Conservation (phyloP, 208 protist species). For the Pavlovales sp. region DNA sequence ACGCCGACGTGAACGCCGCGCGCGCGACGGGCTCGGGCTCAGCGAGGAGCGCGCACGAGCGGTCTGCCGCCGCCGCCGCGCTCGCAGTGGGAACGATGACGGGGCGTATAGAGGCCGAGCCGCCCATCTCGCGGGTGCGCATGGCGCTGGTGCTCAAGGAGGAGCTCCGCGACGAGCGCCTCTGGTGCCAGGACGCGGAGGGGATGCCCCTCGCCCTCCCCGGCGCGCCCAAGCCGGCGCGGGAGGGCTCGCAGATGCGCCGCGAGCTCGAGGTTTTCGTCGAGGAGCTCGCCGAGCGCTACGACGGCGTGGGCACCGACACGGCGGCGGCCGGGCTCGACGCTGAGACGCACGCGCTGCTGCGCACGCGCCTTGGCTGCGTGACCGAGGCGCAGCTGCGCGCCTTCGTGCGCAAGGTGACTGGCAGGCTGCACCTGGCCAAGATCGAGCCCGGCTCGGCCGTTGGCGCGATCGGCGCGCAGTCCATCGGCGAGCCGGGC, state of each 20-base stretch:
- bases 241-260: neutral
- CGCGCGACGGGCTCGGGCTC: too few relatives aligned
- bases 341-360: neutral
- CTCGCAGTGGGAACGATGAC: too few relatives aligned
- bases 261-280: neutral
- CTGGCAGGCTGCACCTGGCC: slow-evolving; percentile 65
- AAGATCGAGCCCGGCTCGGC: slow-evolving; percentile 93
- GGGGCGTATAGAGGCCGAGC: too few relatives aligned
- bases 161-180: neutral
- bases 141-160: neutral
- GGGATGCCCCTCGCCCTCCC: neutral
- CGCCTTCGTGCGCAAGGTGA: slow-evolving; percentile 55
- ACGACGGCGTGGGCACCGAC: neutral
- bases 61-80: too few relatives aligned
- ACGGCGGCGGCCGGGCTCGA: neutral
- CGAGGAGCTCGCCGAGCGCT: neutral
- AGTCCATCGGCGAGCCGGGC: slow-evolving; percentile 98
- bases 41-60: too few relatives aligned
- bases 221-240: too few relatives aligned
- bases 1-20: neutral
- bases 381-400: neutral
- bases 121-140: too few relatives aligned
- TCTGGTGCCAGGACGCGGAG: neutral
- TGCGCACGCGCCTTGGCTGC: neutral
- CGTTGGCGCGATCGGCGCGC: slow-evolving; percentile 95